Conservation (phyloP, 257 asterid species). For the Lycium ferocissimum region DNA sequence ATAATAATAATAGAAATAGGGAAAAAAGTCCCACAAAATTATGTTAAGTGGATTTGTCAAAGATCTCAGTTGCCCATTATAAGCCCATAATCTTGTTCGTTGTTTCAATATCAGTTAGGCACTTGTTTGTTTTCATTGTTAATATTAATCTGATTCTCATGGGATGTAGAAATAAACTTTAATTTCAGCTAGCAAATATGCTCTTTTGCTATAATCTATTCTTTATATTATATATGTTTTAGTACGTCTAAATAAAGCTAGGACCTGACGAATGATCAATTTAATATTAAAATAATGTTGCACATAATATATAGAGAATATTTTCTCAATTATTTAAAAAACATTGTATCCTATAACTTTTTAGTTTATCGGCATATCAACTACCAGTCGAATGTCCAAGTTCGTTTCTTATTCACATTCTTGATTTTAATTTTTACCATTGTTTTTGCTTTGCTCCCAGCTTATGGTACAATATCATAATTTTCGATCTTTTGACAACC, state of each 20-base stretch:
- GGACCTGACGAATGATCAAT: not conserved
- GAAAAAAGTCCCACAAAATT: not conserved
- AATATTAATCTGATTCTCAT: not conserved
- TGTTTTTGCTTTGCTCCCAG: slow-evolving; percentile 14
- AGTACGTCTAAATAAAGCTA: too few species aligned
- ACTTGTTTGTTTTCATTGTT: not conserved
- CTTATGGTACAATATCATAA: not conserved
- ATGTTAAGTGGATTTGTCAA: not conserved
- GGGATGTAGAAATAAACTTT: not conserved
- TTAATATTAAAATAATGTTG: not conserved
- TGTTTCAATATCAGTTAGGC: not conserved
- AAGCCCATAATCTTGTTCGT: not conserved
- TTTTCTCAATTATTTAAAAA: not conserved
- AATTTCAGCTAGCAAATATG: not conserved
- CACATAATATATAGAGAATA: not conserved
- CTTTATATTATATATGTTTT: too few species aligned
- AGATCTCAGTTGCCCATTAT: not conserved
- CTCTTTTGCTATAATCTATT: too few species aligned
- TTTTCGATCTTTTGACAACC: not conserved
- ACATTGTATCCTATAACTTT: slow-evolving; percentile 1
- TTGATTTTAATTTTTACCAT: not conserved
- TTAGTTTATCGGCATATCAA: not conserved
- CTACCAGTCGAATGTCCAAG: not conserved
- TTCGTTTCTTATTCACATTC: not conserved
- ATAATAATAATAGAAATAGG: too few species aligned